Evolutionary conservation across 176 grass and related monocot species (phyloP), one percentile per base, ranked within the genome.

Genomic region (Areca catechu): DNA sequence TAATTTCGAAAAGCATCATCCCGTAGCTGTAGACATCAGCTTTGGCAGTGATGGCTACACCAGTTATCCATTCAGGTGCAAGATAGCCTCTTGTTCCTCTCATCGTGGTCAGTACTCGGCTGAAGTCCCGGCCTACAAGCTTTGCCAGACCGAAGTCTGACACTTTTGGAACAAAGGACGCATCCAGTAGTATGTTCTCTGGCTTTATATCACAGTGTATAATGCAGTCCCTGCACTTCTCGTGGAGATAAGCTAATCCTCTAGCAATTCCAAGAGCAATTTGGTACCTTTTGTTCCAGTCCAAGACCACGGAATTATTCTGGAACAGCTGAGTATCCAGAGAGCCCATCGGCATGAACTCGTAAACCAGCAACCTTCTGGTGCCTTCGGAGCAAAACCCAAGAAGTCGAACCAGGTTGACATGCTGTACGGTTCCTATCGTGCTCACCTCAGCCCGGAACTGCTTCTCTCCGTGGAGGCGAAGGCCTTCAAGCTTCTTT

Each of bases 1-100:
- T 51, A 20, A 67, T 55, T 25, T 67, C 65, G 0, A 67, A 21
- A 9, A 67, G 51, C 65, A 55, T 47, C 65, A 67, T 67, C 4
- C 65, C 65, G 14, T 67, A 67, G 51, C 65, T 67, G 17, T 67
- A 67, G 7, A 67, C 65, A 21, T 67, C 65, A n/a, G 65, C 65
- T 51, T 67, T 67, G 5, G 51, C 17, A n/a, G 51, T 54, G 65
- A 67, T 67, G 15, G 65, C 17, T 4, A 54, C 24, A 12, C 51
- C 65, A 12, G 65, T 54, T 17, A 67, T 55, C 65, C 50, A 54
- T 54, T 67, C 65, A 3, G 65, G 65, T 1, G 65, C 65, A n/a
- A 67, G 65, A 18, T 67, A 67, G 1, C 65, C 65, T 54, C 65
- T 54, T 4, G 65, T 67, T 51, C 51, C 65, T 54, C 65, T 55